phyloP scores from a whole-genome alignment of 257 asterid genomes.

The Ilex aquifolium region DNA sequence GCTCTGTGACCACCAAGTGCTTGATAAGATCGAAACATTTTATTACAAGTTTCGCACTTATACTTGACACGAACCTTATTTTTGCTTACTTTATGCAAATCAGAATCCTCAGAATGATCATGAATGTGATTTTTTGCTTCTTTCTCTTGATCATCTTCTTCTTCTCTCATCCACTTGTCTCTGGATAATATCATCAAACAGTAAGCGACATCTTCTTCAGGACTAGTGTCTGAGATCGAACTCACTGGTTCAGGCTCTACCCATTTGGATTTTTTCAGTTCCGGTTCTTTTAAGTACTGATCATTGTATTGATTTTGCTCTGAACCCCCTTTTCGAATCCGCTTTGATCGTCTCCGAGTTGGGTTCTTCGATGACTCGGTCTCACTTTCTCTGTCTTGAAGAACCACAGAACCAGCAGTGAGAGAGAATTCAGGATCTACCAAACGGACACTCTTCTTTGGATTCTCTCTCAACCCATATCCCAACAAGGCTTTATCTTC shows the following conservation, averaged over 20 bases:
- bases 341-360: background rate
- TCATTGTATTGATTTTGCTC: background rate
- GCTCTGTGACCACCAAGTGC: background rate
- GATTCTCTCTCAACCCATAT: background rate
- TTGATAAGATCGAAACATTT: background rate
- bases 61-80: background rate
- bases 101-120: background rate
- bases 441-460: background rate
- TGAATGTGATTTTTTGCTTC: background rate
- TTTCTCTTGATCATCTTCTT: background rate
- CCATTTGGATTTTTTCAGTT: background rate
- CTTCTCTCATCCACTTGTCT: background rate
- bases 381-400: background rate
- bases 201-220: constrained; percentile 15
- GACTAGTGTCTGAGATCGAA: background rate
- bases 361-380: background rate
- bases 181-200: constrained; percentile 8
- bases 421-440: background rate
- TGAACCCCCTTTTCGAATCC: background rate
- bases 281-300: background rate
- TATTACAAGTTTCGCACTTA: background rate
- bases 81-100: background rate
- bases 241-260: background rate
- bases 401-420: background rate
- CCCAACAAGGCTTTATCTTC: background rate